Percentiles rank a stretch among this genome's conserved stretches.
These are phyloP conservation scores for Naganishia vishniacii DNA, from an alignment of 768 basidiomycete species.

Conservation along the genomic window DNA sequence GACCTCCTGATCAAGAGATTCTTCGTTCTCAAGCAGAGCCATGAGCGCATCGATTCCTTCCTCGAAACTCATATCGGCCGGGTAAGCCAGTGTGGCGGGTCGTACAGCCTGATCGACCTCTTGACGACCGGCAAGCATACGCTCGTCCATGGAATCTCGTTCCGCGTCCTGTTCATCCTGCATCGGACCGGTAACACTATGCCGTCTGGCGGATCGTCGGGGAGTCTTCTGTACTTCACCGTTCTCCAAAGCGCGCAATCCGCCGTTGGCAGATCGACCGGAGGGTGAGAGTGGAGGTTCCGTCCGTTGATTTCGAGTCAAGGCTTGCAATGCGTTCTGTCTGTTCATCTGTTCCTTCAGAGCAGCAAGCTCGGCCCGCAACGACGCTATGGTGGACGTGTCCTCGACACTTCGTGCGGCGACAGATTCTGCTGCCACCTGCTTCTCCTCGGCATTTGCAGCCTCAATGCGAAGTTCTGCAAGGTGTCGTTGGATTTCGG, in stretches of 20 bases:
- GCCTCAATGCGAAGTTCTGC: constrained; percentile 70
- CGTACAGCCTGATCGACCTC: constrained; percentile 60
- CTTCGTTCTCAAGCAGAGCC: constrained; percentile 80
- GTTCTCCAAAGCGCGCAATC: constrained; percentile 58
- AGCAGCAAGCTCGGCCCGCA: constrained; percentile 86
- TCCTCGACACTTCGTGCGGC: constrained; percentile 65
- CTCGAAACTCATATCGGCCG: constrained; percentile 54
- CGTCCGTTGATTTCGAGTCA: constrained; percentile 66
- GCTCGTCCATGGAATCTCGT: constrained; percentile 68
- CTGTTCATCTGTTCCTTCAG: constrained; percentile 93
- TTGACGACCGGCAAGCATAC: constrained; percentile 56
- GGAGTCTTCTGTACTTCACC: constrained; percentile 20
- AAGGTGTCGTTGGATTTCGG: constrained; percentile 70
- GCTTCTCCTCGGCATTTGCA: constrained; percentile 57
- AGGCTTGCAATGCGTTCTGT: constrained; percentile 81
- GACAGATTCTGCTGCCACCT: constrained; percentile 60
- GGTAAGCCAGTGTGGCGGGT: constrained; percentile 74
- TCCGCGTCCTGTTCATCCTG: constrained; percentile 21
- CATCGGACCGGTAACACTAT: constrained; percentile 37
- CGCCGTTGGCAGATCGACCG: constrained; percentile 33
- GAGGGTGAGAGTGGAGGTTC: constrained; percentile 84
- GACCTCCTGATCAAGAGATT: constrained; percentile 86
- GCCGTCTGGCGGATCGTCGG: constrained; percentile 33
- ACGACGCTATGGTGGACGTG: constrained; percentile 72
- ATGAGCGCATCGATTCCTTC: constrained; percentile 95